These are phyloP conservation scores for Dissophora ornata DNA, from an alignment of 192 early-diverging fungal species.

Conservation along the genomic window DNA sequence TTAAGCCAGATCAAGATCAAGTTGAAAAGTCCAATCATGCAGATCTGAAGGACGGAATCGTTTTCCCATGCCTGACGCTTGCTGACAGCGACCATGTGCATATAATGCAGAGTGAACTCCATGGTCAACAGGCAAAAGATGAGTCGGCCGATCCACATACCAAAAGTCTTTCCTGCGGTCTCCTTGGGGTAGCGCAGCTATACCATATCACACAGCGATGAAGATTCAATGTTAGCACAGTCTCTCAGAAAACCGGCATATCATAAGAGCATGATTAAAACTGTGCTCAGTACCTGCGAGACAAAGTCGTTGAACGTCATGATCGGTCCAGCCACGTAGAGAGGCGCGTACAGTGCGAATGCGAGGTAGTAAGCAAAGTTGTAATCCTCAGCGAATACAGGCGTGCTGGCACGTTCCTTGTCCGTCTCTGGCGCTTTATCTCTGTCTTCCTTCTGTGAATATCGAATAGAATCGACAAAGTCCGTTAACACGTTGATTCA, in stretches of 20 bases:
- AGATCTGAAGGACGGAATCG: slow-evolving; percentile 83
- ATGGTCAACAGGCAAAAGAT: slow-evolving; percentile 73
- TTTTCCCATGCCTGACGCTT: slow-evolving; percentile 87
- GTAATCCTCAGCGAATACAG: slow-evolving; percentile 75
- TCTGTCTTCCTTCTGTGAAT: slow-evolving; percentile 57
- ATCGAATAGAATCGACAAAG: background rate
- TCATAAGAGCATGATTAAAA: background rate
- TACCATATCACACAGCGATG: background rate
- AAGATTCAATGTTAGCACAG: background rate
- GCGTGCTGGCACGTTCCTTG: slow-evolving; percentile 68
- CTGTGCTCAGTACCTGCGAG: slow-evolving; percentile 68
- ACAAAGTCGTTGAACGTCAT: slow-evolving; percentile 95
- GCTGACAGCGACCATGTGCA: slow-evolving; percentile 93
- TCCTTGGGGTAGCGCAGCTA: slow-evolving; percentile 68
- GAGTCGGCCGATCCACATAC: slow-evolving; percentile 79
- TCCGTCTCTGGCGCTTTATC: slow-evolving; percentile 53
- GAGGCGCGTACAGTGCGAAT: slow-evolving; percentile 88
- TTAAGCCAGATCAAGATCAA: slow-evolving; percentile 93
- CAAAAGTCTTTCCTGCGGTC: slow-evolving; percentile 39
- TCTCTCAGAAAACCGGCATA: background rate
- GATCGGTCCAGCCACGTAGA: slow-evolving; percentile 95
- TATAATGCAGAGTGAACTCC: slow-evolving; percentile 89
- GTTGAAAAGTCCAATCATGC: slow-evolving; percentile 89
- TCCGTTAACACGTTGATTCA: background rate
- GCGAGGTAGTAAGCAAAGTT: slow-evolving; percentile 81